Percentiles rank a stretch among this genome's conserved stretches.
These are phyloP conservation scores for Lactarius vividus DNA, from an alignment of 768 basidiomycete genomes.

Conservation along the genomic window DNA sequence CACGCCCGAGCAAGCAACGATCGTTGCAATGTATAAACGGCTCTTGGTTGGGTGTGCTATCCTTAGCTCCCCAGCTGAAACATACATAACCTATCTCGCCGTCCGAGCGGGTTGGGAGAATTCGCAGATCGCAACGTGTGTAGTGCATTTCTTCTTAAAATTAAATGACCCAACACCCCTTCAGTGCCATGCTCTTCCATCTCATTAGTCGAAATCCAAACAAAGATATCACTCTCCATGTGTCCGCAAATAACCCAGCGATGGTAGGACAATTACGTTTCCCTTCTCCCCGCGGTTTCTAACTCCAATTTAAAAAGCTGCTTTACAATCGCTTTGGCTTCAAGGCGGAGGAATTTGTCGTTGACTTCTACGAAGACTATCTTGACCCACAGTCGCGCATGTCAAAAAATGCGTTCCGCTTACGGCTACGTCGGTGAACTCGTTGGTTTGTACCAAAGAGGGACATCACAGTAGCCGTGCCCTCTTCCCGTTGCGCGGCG, in stretches of 20 bases:
- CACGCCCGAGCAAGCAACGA: constrained; percentile 67
- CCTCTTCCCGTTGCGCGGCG: constrained; percentile 18
- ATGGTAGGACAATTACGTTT: constrained; percentile 47
- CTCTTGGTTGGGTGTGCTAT: constrained; percentile 75
- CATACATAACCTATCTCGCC: constrained; percentile 79
- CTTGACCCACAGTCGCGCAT: constrained; percentile 64
- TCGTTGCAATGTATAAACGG: constrained; percentile 68
- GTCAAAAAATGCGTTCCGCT: constrained; percentile 77
- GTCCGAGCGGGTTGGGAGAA: constrained; percentile 83
- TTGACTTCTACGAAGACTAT: constrained; percentile 79
- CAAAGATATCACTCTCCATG: constrained; percentile 79
- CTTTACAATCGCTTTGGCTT: constrained; percentile 86
- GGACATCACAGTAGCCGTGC: constrained; percentile 17
- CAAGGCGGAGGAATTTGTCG: constrained; percentile 82
- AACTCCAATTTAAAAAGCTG: constrained; percentile 43
- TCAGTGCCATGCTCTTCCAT: constrained; percentile 75
- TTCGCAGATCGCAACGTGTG: constrained; percentile 70
- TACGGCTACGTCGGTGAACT: constrained; percentile 62
- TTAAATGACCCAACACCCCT: constrained; percentile 17
- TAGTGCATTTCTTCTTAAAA: constrained; percentile 10
- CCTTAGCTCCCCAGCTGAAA: constrained; percentile 73
- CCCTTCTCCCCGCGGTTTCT: neutral
- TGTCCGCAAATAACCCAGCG: constrained; percentile 77
- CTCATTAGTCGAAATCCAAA: constrained; percentile 67
- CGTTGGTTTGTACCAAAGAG: neutral